A percentile compares a stretch with the other conserved stretches of the same genome.
phyloP scores from a whole-genome alignment of 176 grass and related monocot genomes.

The Themeda triandra region DNA sequence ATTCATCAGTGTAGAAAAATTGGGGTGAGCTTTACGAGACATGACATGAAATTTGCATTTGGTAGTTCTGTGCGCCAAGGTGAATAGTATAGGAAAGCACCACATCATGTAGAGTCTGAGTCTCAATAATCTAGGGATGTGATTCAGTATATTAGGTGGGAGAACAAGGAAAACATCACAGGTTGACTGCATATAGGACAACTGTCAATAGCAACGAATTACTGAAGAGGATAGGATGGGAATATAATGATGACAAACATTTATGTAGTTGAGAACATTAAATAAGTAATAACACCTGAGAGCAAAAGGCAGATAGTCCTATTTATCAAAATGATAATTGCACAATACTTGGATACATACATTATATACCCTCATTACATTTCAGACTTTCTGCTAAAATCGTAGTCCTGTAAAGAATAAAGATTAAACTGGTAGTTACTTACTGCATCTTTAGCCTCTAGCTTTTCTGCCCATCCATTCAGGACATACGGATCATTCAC shows the following conservation, averaged over 20 bases:
- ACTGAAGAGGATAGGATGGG: not conserved
- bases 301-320: not conserved
- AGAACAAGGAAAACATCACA: conserved; percentile 3
- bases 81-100: not conserved
- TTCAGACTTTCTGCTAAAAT: not conserved
- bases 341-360: not conserved
- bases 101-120: not conserved
- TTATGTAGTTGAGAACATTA: not conserved
- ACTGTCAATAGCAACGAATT: not conserved
- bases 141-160: not conserved
- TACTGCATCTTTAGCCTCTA: conserved; percentile 81
- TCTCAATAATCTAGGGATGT: not conserved
- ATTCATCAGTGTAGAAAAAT: not conserved
- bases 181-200: not conserved
- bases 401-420: not conserved
- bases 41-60: not conserved
- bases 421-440: conserved; percentile 28
- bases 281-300: not conserved
- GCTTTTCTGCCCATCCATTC: conserved; percentile 92
- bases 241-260: not conserved
- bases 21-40: not conserved
- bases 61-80: not conserved
- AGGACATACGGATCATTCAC: conserved; percentile 90
- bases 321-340: not conserved
- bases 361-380: not conserved